Evolutionary conservation across 768 basidiomycete species (phyloP).

Genomic region (Lactarius quietus): DNA sequence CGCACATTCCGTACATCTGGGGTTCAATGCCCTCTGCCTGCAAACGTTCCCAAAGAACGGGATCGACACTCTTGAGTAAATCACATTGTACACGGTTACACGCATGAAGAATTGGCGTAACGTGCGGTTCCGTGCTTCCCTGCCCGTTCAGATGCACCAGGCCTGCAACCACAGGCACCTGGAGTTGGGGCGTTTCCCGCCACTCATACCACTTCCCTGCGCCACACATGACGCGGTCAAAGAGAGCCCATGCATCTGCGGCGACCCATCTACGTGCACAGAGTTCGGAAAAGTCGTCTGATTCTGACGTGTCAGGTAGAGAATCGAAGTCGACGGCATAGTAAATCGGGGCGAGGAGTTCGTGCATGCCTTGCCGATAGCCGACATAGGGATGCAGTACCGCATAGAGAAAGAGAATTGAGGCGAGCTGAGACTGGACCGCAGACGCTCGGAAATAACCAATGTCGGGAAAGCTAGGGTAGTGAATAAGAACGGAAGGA

Average conservation of each 20-base stretch:
- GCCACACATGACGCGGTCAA: constrained; percentile 72
- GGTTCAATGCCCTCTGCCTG: constrained; percentile 85
- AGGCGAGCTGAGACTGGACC: constrained; percentile 76
- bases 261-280: constrained; percentile 69
- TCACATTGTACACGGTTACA: constrained; percentile 78
- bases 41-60: constrained; percentile 68
- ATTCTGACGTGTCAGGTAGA: constrained; percentile 38
- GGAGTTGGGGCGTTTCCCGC: constrained; percentile 33
- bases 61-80: constrained; percentile 74
- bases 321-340: constrained; percentile 84
- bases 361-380: constrained; percentile 99
- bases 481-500: background rate
- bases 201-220: constrained; percentile 71
- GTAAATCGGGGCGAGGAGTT: constrained; percentile 85
- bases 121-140: constrained; percentile 57
- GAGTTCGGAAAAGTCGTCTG: constrained; percentile 48
- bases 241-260: constrained; percentile 87
- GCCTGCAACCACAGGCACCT: constrained; percentile 40
- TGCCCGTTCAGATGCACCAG: constrained; percentile 43
- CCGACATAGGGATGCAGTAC: constrained; percentile 77
- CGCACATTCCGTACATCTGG: constrained; percentile 95
- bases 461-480: constrained; percentile 87
- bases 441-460: constrained; percentile 76
- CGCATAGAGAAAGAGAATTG: constrained; percentile 84
- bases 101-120: constrained; percentile 80